phyloP scores from a whole-genome alignment of 129 eudicot species.

The Flaveria robusta region DNA sequence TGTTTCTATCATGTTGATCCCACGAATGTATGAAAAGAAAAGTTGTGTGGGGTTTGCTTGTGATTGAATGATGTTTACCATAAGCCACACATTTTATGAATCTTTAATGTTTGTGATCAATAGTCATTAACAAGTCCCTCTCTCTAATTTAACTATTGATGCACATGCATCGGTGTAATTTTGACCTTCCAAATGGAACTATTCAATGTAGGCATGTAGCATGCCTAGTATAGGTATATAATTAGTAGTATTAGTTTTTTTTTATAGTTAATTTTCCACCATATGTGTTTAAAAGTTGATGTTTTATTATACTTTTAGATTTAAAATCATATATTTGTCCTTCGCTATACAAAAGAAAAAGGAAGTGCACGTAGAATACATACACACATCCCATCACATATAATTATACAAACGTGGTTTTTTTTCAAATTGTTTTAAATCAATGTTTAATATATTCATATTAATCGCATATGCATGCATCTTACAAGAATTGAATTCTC shows the following conservation, averaged over 20 bases:
- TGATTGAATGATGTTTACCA: slow-evolving; percentile 19
- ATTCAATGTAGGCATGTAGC: slow-evolving; percentile 10
- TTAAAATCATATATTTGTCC: background rate
- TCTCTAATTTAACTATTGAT: slow-evolving; percentile 15
- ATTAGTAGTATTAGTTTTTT: background rate
- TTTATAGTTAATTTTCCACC: background rate
- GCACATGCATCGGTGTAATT: slow-evolving; percentile 24
- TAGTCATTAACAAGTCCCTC: slow-evolving; percentile 18
- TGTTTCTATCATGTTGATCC: background rate
- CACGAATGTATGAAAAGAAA: slow-evolving; percentile 11
- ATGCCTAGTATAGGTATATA: slow-evolving; percentile 6
- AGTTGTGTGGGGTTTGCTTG: slow-evolving; percentile 1
- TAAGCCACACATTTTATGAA: slow-evolving; percentile 29
- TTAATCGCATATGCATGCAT: no score
- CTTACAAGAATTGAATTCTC: no score
- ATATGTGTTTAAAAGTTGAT: background rate
- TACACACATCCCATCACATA: background rate
- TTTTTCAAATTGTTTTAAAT: no score
- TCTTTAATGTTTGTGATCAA: slow-evolving; percentile 28
- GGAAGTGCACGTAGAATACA: background rate
- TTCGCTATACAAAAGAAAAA: no score
- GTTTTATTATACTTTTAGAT: background rate
- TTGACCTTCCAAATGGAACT: background rate
- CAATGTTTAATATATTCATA: no score
- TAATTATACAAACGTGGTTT: no score